phyloP scores from a whole-genome alignment of 1,139 yeast genomes.

The Sugiyamaella japonica region DNA sequence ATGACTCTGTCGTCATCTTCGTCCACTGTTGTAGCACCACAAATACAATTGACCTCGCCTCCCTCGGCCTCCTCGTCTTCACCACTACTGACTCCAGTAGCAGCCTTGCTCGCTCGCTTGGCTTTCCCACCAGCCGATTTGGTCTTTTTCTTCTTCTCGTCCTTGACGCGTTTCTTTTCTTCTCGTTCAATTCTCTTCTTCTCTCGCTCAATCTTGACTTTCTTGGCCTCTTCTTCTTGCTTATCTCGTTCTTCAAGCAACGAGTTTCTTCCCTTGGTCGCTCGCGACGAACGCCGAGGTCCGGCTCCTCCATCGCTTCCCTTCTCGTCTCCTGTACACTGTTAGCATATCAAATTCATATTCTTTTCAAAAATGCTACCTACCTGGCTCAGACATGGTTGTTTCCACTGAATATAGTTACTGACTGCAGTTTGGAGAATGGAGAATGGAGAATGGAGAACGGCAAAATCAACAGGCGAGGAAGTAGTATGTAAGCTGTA shows the following conservation, averaged over 20 bases:
- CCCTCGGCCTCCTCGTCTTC: constrained; percentile 40
- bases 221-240: constrained; percentile 25
- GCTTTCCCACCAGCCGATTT: not conserved
- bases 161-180: constrained; percentile 2
- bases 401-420: too few species aligned
- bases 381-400: constrained; percentile 8
- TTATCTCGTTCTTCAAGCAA: constrained; percentile 37
- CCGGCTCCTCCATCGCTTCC: constrained; percentile 12
- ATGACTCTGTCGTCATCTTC: constrained; percentile 62
- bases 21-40: constrained; percentile 60
- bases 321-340: constrained; percentile 1
- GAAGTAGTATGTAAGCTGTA: too few species aligned
- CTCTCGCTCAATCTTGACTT: constrained; percentile 18
- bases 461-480: too few species aligned
- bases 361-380: not conserved
- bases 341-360: not conserved
- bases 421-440: too few species aligned
- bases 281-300: constrained; percentile 45
- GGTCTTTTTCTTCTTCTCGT: constrained; percentile 17
- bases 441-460: too few species aligned
- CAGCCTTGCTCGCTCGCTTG: not conserved
- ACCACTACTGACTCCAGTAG: not conserved
- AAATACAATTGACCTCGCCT: constrained; percentile 64
- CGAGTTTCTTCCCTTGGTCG: constrained; percentile 47
- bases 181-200: constrained; percentile 7